These are phyloP conservation scores for Erodium chrysanthum DNA, from an alignment of 441 rosid species.

Conservation along the genomic window DNA sequence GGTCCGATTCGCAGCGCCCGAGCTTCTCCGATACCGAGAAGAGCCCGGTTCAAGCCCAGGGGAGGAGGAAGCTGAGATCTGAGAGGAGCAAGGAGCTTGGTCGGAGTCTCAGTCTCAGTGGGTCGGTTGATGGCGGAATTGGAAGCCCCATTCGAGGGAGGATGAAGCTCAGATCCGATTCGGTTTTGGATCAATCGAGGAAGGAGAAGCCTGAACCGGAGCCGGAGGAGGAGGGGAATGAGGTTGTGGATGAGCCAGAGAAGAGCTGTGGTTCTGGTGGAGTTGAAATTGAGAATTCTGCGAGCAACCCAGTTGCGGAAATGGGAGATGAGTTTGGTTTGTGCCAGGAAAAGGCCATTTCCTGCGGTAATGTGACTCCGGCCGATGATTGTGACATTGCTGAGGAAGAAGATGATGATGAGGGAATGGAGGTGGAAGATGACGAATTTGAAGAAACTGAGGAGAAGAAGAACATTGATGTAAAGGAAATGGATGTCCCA, in stretches of 20 bases:
- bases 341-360: slow-evolving; percentile 40
- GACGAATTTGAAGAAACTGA: slow-evolving; percentile 12
- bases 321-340: slow-evolving; percentile 35
- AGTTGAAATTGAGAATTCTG: slow-evolving; percentile 21
- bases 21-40: slow-evolving; percentile 25
- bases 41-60: slow-evolving; percentile 22
- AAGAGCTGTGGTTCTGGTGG: slow-evolving; percentile 4
- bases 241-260: slow-evolving; percentile 17
- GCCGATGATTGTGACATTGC: slow-evolving; percentile 20
- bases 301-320: slow-evolving; percentile 6
- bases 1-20: slow-evolving; percentile 12
- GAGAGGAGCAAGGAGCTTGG: slow-evolving; percentile 11
- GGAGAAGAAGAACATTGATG: slow-evolving; percentile 28
- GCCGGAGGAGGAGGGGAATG: slow-evolving; percentile 5
- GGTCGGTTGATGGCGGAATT: slow-evolving; percentile 17
- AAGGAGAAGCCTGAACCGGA: slow-evolving; percentile 24
- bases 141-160: slow-evolving; percentile 21
- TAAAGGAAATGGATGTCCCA: slow-evolving; percentile 36
- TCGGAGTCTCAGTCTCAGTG: slow-evolving; percentile 9
- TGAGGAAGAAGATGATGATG: slow-evolving; percentile 25
- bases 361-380: not conserved
- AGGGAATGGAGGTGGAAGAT: slow-evolving; percentile 1
- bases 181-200: slow-evolving; percentile 14
- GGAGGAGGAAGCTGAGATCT: slow-evolving; percentile 32
- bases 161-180: slow-evolving; percentile 41